These are phyloP conservation scores for Pascua sp. DNA, from an alignment of 1,284 basidiomycete genomes.

Conservation along the genomic window DNA sequence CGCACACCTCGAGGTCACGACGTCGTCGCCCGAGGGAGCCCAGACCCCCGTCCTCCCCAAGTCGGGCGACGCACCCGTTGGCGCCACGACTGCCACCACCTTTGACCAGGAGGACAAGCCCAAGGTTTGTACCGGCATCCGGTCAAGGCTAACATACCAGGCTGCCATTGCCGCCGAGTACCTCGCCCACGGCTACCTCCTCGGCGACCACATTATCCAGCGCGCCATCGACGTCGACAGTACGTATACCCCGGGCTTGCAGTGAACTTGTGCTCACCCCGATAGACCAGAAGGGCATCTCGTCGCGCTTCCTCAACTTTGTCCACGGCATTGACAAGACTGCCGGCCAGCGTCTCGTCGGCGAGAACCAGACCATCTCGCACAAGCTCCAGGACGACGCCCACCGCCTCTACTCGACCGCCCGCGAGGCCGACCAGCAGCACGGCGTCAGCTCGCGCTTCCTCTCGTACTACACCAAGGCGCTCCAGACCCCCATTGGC, in stretches of 20 bases:
- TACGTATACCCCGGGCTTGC: slow-evolving; percentile 47
- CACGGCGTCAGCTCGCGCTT: slow-evolving; percentile 69
- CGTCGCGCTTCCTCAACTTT: slow-evolving; percentile 73
- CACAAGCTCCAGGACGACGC: slow-evolving; percentile 60
- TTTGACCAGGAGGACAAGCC: slow-evolving; percentile 52
- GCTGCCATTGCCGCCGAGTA: slow-evolving; percentile 77
- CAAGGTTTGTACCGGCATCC: slow-evolving; percentile 29
- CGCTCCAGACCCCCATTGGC: slow-evolving; percentile 70
- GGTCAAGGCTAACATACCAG: slow-evolving; percentile 17
- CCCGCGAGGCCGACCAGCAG: slow-evolving; percentile 72
- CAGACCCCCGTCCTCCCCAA: slow-evolving; percentile 36
- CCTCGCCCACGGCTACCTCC: slow-evolving; percentile 70
- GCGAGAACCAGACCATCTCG: slow-evolving; percentile 60
- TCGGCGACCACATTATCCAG: slow-evolving; percentile 73
- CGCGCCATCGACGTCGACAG: slow-evolving; percentile 84
- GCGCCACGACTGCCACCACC: slow-evolving; percentile 24
- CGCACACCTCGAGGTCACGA: slow-evolving; percentile 50
- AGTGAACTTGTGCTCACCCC: not conserved
- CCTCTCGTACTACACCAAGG: slow-evolving; percentile 71
- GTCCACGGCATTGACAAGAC: slow-evolving; percentile 66
- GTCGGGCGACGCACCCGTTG: slow-evolving; percentile 39
- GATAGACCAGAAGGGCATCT: slow-evolving; percentile 78
- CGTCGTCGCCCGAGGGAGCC: slow-evolving; percentile 36
- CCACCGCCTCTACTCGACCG: slow-evolving; percentile 61
- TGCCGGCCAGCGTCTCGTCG: slow-evolving; percentile 59